Percentiles rank a stretch among this genome's conserved stretches.
Conservation (phyloP, 2,329 filamentous ascomycete species). For the Teratosphaeria zuluensis region DNA sequence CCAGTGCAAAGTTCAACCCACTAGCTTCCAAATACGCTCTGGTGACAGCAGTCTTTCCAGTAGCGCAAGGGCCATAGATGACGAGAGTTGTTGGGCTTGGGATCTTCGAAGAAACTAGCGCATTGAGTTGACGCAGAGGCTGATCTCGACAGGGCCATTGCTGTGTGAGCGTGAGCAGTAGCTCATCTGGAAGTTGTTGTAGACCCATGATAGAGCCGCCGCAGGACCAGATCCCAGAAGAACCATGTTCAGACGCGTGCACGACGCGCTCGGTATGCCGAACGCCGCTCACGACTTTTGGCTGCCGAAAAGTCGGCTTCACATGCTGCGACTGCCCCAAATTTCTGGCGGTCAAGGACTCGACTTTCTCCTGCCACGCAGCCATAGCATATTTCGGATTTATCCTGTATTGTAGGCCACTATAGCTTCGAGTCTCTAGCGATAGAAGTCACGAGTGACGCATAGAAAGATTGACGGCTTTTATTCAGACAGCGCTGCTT, state of each 20-base stretch:
- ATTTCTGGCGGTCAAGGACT: not conserved
- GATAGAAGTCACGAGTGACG: not conserved
- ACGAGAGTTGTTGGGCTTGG: slow-evolving; percentile 66
- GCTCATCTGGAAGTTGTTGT: slow-evolving; percentile 19
- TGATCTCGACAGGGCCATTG: slow-evolving; percentile 30
- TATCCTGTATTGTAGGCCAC: not conserved
- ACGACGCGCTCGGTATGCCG: not conserved
- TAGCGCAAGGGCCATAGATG: slow-evolving; percentile 74
- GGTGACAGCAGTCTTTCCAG: slow-evolving; percentile 71
- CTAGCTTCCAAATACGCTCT: slow-evolving; percentile 49
- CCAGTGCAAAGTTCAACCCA: slow-evolving; percentile 46
- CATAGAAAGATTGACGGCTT: not conserved
- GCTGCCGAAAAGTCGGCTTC: not conserved
- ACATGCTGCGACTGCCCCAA: not conserved
- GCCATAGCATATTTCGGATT: not conserved
- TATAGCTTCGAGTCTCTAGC: not conserved
- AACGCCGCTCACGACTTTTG: not conserved
- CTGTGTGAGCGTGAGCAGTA: slow-evolving; percentile 16
- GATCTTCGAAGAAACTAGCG: slow-evolving; percentile 44
- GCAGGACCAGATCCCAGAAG: not conserved
- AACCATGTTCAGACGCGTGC: not conserved
- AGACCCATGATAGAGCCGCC: slow-evolving; percentile 10
- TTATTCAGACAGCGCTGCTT: not conserved
- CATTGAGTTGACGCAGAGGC: slow-evolving; percentile 38
- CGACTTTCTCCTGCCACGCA: not conserved